Conservation (phyloP, 768 basidiomycete species). For the Mycena filopes region DNA sequence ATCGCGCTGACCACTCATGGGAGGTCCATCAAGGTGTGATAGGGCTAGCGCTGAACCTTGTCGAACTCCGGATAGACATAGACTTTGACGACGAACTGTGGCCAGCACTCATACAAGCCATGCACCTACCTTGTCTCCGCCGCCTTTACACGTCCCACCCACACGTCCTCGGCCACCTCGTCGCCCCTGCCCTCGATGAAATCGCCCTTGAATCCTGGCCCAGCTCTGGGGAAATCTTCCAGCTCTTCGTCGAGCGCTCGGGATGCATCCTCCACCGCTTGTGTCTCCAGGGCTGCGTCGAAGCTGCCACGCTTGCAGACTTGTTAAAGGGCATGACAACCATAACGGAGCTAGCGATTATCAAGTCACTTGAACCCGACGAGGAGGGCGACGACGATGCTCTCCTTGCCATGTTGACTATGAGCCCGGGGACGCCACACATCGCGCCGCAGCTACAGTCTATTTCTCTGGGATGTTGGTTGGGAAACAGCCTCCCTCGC, state of each 20-base stretch:
- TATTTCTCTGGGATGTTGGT: no score
- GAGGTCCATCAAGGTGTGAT: not conserved
- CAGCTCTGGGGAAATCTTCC: not conserved
- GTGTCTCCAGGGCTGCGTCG: no score
- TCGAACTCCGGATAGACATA: constrained; percentile 1
- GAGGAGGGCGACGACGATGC: no score
- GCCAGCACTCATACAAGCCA: not conserved
- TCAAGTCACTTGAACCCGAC: no score
- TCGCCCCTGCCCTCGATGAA: not conserved
- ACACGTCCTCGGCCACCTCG: not conserved
- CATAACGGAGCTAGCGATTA: no score
- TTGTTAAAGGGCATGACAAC: no score
- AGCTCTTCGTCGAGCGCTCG: not conserved
- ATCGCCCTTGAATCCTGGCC: not conserved
- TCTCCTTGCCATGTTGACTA: no score
- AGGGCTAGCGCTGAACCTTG: not conserved
- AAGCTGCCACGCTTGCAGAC: no score
- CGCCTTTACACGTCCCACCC: not conserved
- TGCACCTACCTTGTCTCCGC: not conserved
- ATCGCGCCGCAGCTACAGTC: no score
- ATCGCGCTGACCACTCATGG: constrained; percentile 3
- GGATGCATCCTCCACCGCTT: not conserved
- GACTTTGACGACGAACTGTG: not conserved
- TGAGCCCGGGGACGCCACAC: no score
- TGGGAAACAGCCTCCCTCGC: no score